A percentile compares a stretch with the other conserved stretches of the same genome.
Evolutionary conservation across 257 asterid species (phyloP).

Genomic region (Pogostemon cablin): DNA sequence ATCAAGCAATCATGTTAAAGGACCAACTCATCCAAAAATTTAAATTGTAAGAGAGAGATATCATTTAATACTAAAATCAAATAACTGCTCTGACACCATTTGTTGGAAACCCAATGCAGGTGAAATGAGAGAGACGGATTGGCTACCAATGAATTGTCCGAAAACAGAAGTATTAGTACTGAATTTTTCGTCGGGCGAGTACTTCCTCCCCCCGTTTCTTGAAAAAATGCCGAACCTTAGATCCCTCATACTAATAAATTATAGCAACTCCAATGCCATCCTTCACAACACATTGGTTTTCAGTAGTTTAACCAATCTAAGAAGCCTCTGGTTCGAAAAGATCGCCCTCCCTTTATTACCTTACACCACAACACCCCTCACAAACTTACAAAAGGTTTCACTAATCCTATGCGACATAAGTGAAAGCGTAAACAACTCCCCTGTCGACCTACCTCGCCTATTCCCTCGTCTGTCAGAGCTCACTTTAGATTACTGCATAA

Average conservation of each 20-base stretch:
- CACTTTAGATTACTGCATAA: slow-evolving; percentile 88
- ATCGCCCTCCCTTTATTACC: slow-evolving; percentile 64
- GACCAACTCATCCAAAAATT: too few relatives aligned
- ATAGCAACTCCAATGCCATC: slow-evolving; percentile 49
- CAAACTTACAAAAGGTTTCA: slow-evolving; percentile 62
- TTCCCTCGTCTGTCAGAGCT: slow-evolving; percentile 86
- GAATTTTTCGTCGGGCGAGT: slow-evolving; percentile 65
- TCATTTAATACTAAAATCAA: too few relatives aligned
- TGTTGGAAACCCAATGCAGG: slow-evolving; percentile 41
- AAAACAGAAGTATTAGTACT: slow-evolving; percentile 85
- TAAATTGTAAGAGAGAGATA: too few relatives aligned
- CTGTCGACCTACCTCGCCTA: slow-evolving; percentile 52
- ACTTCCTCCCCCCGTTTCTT: slow-evolving; percentile 78
- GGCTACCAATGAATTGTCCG: slow-evolving; percentile 79
- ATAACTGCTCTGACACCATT: too few relatives aligned
- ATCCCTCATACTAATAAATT: slow-evolving; percentile 76
- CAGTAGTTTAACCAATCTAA: slow-evolving; percentile 55
- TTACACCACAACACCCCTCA: slow-evolving; percentile 59
- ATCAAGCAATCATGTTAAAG: too few relatives aligned
- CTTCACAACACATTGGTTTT: slow-evolving; percentile 67
- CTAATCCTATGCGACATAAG: slow-evolving; percentile 70
- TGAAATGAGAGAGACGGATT: slow-evolving; percentile 75
- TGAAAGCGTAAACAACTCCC: slow-evolving; percentile 48
- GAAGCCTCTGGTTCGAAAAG: slow-evolving; percentile 92
- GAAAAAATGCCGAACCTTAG: slow-evolving; percentile 77